Evolutionary conservation across 108 stramenopile species (phyloP), one percentile per base, ranked within the genome.

Genomic region (Fragilariopsis cylindrus): DNA sequence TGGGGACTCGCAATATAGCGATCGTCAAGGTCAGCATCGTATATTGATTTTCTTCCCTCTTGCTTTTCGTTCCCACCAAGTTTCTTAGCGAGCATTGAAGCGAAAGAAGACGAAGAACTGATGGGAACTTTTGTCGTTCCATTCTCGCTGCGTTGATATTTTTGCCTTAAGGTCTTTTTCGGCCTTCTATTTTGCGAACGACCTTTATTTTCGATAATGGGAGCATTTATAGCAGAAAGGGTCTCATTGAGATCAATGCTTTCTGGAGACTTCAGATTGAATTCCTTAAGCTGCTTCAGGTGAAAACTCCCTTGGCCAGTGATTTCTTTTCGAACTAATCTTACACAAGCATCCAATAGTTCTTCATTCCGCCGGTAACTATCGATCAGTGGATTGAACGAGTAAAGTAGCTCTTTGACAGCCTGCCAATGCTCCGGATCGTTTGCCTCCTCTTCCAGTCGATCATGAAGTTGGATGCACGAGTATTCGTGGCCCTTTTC

Each of bases 401-500:
- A 70, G 58, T 80, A 86, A 16, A 86, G 76, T 0, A 86, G 69
- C 63, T 86, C 82, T 60, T 69, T 69, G 8, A 78, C 69, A 0
- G 60, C 66, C 18, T 73, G 46, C 85, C 85, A 86, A 46, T 78
- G 62, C 21, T 82, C 81, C 1, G 4, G 48, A 39, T 75, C 74
- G 11, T 83, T 71, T n/a, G 54, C 57, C 40, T 78, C 71, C 21
- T 78, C 70, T 69, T 64, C 71, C 11, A 55, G 69, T 65, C 60
- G 53, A 57, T 82, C 85, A 44, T 86, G 85, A 15, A 86, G 71
- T 58, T 86, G 78, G 49, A 86, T 48, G 16, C 74, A 72, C 5
- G 66, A 77, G 39, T 71, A 75, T 58, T 77, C 50, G 71, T 77
- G 73, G 39, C 65, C 73, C 13, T 74, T 50, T 12, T 55, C 72